Evolutionary conservation across 345 rosid species (phyloP).

Genomic region (Pugionium dolabratum): DNA sequence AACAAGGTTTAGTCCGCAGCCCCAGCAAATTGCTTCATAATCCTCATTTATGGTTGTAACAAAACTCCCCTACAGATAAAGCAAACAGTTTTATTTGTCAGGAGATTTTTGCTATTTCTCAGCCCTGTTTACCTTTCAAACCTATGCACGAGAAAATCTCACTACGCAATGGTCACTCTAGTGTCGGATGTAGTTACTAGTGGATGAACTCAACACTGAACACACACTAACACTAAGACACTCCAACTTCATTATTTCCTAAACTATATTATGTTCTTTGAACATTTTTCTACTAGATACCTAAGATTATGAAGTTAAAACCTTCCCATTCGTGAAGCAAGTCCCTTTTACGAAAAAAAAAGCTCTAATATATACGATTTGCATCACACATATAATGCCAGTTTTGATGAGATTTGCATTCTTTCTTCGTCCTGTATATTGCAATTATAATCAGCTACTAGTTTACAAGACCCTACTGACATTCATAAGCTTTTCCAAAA

Average conservation of each 20-base stretch:
- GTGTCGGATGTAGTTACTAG: conserved; percentile 1
- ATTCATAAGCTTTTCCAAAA: conserved; percentile 21
- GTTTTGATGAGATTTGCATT: background rate
- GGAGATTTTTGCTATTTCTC: background rate
- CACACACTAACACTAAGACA: conserved; percentile 15
- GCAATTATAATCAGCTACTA: conserved; percentile 18
- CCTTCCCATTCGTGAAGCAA: background rate
- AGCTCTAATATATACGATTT: background rate
- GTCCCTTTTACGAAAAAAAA: background rate
- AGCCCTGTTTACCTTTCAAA: background rate
- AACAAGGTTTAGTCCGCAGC: conserved; percentile 83
- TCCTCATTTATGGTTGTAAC: conserved; percentile 55
- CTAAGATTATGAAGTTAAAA: background rate
- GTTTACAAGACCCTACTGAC: conserved; percentile 14
- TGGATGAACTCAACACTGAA: conserved; percentile 8
- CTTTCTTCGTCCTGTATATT: background rate
- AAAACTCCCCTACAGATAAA: conserved; percentile 47
- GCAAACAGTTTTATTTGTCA: background rate
- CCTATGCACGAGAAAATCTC: conserved; percentile 7
- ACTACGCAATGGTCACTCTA: background rate
- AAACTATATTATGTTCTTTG: background rate
- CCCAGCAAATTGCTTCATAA: conserved; percentile 77
- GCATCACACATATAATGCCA: conserved; percentile 7
- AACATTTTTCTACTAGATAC: conserved; percentile 10
- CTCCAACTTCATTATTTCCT: conserved; percentile 19